Evolutionary conservation across 805 yeast genomes (phyloP).

Genomic region (Candida awuae): DNA sequence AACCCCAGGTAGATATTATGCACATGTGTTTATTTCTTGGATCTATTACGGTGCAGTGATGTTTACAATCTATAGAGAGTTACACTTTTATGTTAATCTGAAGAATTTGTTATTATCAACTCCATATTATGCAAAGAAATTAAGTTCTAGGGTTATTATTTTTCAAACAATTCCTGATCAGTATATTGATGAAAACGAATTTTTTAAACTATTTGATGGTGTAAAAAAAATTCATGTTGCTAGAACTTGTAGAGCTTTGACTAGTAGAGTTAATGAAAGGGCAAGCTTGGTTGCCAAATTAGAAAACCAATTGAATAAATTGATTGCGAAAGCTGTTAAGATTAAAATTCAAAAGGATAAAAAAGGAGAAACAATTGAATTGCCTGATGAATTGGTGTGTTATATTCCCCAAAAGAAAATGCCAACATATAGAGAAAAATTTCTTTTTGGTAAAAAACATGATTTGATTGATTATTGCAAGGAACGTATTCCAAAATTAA

Average conservation of each 20-base stretch:
- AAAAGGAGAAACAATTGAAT: constrained; percentile 44
- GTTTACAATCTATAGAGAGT: constrained; percentile 74
- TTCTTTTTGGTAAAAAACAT: constrained; percentile 47
- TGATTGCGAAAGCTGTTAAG: constrained; percentile 58
- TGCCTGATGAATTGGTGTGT: constrained; percentile 40
- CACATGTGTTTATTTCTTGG: constrained; percentile 81
- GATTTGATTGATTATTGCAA: constrained; percentile 54
- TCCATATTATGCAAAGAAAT: constrained; percentile 66
- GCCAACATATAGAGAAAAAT: constrained; percentile 43
- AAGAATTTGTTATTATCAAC: constrained; percentile 73
- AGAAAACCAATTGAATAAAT: constrained; percentile 56
- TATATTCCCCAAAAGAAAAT: constrained; percentile 62
- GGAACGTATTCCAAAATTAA: constrained; percentile 48
- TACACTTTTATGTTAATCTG: constrained; percentile 66
- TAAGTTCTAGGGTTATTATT: constrained; percentile 74
- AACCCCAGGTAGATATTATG: constrained; percentile 58
- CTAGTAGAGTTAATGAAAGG: constrained; percentile 50
- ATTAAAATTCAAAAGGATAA: constrained; percentile 56
- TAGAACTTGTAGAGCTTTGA: constrained; percentile 50
- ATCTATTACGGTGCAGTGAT: constrained; percentile 61
- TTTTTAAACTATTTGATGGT: constrained; percentile 70
- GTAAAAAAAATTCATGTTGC: constrained; percentile 78
- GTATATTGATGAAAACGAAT: constrained; percentile 61
- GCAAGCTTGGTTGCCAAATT: constrained; percentile 49
- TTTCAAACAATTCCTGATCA: constrained; percentile 79